Conservation (phyloP, 257 asterid genomes). For the Salvia miltiorrhiza region DNA sequence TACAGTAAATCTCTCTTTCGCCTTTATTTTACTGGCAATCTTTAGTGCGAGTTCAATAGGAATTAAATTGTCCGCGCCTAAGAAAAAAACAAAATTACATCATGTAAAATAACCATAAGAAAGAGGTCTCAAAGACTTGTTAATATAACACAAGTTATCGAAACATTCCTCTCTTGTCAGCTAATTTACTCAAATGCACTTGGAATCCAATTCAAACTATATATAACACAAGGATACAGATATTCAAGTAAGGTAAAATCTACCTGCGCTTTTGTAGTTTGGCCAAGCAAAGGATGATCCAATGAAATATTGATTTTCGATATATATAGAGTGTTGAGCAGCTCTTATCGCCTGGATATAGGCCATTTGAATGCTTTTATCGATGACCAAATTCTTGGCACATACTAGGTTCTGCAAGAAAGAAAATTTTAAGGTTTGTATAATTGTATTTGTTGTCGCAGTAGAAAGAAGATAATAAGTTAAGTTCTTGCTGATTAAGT, state of each 20-base stretch:
- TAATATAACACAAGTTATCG: not conserved
- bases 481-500: conserved; percentile 2
- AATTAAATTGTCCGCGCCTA: conserved; percentile 90
- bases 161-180: not conserved
- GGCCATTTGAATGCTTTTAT: conserved; percentile 82
- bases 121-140: not conserved
- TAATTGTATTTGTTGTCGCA: not conserved
- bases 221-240: not conserved
- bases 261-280: conserved; percentile 75
- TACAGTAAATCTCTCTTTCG: conserved; percentile 73
- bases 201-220: not conserved
- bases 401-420: conserved; percentile 66
- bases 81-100: conserved; percentile 13
- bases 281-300: conserved; percentile 97
- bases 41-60: conserved; percentile 91
- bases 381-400: conserved; percentile 77
- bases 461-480: not conserved
- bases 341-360: conserved; percentile 86
- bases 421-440: conserved; percentile 4
- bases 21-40: conserved; percentile 79
- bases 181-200: not conserved
- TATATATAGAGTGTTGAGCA: conserved; percentile 55
- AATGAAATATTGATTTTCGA: conserved; percentile 55
- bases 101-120: conserved; percentile 8
- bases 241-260: not conserved